phyloP scores from a whole-genome alignment of 805 yeast species.

The Candida maris region DNA sequence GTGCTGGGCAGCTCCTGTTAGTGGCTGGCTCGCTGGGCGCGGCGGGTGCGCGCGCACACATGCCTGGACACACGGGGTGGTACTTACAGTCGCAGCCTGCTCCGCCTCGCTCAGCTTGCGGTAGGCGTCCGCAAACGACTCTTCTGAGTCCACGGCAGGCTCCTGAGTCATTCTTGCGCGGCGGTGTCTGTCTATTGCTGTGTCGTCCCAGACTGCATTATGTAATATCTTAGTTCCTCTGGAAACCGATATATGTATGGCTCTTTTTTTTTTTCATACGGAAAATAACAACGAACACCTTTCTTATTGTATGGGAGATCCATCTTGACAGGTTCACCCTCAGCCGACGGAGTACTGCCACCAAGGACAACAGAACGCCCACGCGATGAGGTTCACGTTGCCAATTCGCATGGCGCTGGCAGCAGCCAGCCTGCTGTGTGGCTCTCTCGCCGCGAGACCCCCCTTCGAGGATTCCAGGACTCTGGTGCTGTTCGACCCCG shows the following conservation, averaged over 20 bases:
- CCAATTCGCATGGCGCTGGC: not conserved
- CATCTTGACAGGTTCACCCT: too few species aligned
- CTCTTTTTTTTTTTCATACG: conserved; percentile 3
- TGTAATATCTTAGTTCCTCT: too few species aligned
- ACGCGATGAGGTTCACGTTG: not conserved
- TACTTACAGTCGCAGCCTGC: conserved; percentile 48
- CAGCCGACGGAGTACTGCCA: too few species aligned
- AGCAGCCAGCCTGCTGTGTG: not conserved
- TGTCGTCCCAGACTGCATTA: too few species aligned
- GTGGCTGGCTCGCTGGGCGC: not conserved
- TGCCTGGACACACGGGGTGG: too few species aligned
- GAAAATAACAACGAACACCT: conserved; percentile 14
- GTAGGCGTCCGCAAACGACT: conserved; percentile 52
- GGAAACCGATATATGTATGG: too few species aligned
- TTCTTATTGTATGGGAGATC: conserved; percentile 4
- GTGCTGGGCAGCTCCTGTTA: conserved; percentile 24
- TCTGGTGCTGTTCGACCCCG: conserved; percentile 23
- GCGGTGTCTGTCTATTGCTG: conserved; percentile 34
- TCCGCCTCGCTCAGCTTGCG: conserved; percentile 67
- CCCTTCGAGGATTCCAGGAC: conserved; percentile 20
- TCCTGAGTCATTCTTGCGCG: conserved; percentile 16
- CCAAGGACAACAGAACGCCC: too few species aligned
- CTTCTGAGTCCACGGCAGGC: conserved; percentile 12
- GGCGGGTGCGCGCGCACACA: not conserved
- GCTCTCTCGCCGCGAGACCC: conserved; percentile 11